Percentiles rank a stretch among this genome's conserved stretches.
Evolutionary conservation across 2,329 filamentous ascomycete species (phyloP).

Genomic region (Hansfordia pulvinata): DNA sequence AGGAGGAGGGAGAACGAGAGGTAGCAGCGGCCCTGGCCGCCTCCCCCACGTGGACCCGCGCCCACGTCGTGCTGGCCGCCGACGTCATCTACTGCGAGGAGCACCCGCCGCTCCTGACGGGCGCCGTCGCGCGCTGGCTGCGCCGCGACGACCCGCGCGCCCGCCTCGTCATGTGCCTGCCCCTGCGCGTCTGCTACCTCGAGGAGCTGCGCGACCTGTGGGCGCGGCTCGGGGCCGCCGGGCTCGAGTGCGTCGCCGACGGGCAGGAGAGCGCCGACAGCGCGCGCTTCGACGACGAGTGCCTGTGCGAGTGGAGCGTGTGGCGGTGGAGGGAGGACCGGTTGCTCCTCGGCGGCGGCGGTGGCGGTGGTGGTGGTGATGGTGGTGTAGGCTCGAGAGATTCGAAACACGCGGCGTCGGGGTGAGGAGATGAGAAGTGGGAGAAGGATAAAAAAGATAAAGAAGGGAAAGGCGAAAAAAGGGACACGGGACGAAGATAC

Average conservation of each 20-base stretch:
- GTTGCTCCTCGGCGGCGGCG: too few relatives aligned
- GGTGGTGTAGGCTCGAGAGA: too few relatives aligned
- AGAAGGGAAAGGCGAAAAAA: too few relatives aligned
- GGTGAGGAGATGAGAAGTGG: too few relatives aligned
- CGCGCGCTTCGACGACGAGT: conserved; percentile 19
- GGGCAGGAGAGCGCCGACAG: conserved; percentile 14
- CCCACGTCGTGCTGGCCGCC: conserved; percentile 23
- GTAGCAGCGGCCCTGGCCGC: too few relatives aligned
- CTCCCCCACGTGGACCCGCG: conserved; percentile 9
- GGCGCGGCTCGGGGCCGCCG: conserved; percentile 19
- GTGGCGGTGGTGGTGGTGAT: background rate
- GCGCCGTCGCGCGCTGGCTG: conserved; percentile 21
- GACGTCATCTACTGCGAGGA: conserved; percentile 26
- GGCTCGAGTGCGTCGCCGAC: conserved; percentile 19
- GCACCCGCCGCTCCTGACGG: conserved; percentile 21
- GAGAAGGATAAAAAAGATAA: too few relatives aligned
- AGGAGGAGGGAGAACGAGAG: too few relatives aligned
- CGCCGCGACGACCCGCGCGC: conserved; percentile 9
- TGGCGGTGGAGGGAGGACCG: conserved; percentile 20
- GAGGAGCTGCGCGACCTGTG: conserved; percentile 26
- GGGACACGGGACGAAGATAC: too few relatives aligned
- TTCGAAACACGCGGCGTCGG: too few relatives aligned
- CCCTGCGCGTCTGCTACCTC: conserved; percentile 24
- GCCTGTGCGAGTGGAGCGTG: conserved; percentile 20
- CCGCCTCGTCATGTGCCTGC: conserved; percentile 22